Evolutionary conservation across 148 eudicot species (phyloP).

Genomic region (Heliamphora exappendiculata): DNA sequence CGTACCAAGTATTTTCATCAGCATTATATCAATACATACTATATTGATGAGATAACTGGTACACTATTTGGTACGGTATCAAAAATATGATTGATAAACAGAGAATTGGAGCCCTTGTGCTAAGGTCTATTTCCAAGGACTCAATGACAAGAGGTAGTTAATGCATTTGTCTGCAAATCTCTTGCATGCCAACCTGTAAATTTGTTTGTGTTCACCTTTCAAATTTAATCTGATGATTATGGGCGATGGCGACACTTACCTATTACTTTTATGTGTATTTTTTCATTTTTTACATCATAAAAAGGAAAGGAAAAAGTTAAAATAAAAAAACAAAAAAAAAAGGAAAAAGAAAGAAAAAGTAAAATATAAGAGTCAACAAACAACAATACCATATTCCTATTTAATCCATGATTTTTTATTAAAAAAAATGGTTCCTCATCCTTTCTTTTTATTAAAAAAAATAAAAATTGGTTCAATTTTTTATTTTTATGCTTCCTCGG

Average conservation of each 20-base stretch:
- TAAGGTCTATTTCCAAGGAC: neutral
- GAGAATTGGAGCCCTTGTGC: neutral
- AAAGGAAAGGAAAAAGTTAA: neutral
- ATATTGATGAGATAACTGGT: too few species aligned
- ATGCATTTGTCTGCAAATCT: conserved; percentile 9
- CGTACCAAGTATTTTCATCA: too few species aligned
- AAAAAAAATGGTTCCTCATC: too few species aligned
- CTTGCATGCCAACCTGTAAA: conserved; percentile 9
- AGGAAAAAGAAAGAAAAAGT: neutral
- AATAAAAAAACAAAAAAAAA: neutral
- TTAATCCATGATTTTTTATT: too few species aligned
- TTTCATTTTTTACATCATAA: neutral
- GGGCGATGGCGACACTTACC: neutral
- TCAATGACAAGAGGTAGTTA: conserved; percentile 9
- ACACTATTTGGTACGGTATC: too few species aligned
- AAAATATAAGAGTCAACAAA: too few species aligned
- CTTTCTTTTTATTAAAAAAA: too few species aligned
- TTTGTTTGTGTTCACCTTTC: neutral
- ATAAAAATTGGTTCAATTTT: too few species aligned
- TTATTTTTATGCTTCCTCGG: too few species aligned
- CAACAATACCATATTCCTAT: too few species aligned
- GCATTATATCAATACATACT: too few species aligned
- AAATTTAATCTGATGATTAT: neutral
- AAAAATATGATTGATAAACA: neutral
- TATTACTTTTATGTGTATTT: too few species aligned